Percentiles rank a stretch among this genome's conserved stretches.
phyloP scores from a whole-genome alignment of 352 stramenopile species.

The Phytophthora pluvialis region DNA sequence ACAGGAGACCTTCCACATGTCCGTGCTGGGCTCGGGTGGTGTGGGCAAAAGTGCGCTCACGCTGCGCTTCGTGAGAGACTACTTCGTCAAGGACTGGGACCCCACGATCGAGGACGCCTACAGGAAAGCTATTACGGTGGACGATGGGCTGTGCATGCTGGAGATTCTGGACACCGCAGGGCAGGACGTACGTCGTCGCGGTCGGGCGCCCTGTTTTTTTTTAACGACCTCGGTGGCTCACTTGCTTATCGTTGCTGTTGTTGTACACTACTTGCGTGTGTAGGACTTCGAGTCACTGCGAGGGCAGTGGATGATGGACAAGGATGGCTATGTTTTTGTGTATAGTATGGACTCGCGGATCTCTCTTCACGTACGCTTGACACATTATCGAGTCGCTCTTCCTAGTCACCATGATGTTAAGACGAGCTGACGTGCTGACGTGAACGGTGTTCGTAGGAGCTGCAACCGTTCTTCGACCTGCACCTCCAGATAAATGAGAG shows the following conservation, averaged over 20 bases:
- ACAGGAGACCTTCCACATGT: slow-evolving; percentile 89
- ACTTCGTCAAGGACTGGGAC: slow-evolving; percentile 93
- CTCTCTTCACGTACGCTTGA: slow-evolving; percentile 71
- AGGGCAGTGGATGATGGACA: slow-evolving; percentile 92
- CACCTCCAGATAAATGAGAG: slow-evolving; percentile 91
- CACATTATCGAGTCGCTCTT: background rate
- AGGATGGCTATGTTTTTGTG: slow-evolving; percentile 92
- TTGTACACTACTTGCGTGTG: background rate
- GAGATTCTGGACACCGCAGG: slow-evolving; percentile 92
- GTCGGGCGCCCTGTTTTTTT: background rate
- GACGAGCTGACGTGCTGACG: background rate
- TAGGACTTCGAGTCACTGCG: slow-evolving; percentile 90
- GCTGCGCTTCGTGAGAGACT: slow-evolving; percentile 89
- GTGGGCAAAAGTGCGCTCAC: slow-evolving; percentile 93
- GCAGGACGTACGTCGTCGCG: slow-evolving; percentile 71
- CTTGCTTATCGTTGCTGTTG: background rate
- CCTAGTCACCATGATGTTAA: background rate
- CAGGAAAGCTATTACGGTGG: slow-evolving; percentile 86
- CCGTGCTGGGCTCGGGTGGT: slow-evolving; percentile 86
- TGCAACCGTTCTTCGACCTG: slow-evolving; percentile 90
- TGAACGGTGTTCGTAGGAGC: slow-evolving; percentile 49
- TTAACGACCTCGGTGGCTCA: background rate
- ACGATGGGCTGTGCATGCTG: slow-evolving; percentile 87
- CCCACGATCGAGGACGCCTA: slow-evolving; percentile 93
- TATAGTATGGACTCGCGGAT: slow-evolving; percentile 91